Conservation (phyloP, 2,329 filamentous ascomycete genomes). For the Aspergillus intermedius region DNA sequence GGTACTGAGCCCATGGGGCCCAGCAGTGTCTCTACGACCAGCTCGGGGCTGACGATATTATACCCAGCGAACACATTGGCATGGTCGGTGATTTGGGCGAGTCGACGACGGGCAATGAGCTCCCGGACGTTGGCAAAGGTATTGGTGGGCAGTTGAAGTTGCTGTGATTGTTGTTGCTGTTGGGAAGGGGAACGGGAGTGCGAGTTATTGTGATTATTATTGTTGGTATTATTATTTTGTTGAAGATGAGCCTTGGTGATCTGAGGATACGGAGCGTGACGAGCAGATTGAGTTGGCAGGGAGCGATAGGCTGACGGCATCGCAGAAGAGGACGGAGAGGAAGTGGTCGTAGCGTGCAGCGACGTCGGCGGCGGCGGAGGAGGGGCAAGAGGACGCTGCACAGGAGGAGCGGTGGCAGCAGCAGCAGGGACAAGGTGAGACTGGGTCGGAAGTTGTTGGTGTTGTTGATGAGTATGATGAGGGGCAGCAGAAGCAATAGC, state of each 20-base stretch:
- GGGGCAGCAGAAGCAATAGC: slow-evolving; percentile 1
- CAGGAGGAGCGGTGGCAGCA: slow-evolving; percentile 10
- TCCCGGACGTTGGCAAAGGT: slow-evolving; percentile 37
- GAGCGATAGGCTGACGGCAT: slow-evolving; percentile 40
- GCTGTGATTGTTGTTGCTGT: slow-evolving; percentile 9
- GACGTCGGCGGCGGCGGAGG: slow-evolving; percentile 18
- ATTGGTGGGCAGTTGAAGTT: slow-evolving; percentile 28
- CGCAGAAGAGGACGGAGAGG: slow-evolving; percentile 31
- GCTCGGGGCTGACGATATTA: slow-evolving; percentile 37
- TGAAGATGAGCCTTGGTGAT: slow-evolving; percentile 30
- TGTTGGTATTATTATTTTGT: slow-evolving; percentile 2
- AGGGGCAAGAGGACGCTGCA: slow-evolving; percentile 30
- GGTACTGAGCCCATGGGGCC: slow-evolving; percentile 36
- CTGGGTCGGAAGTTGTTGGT: slow-evolving; percentile 7
- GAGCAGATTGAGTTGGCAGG: slow-evolving; percentile 30
- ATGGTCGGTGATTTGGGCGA: slow-evolving; percentile 41
- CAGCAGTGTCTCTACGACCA: slow-evolving; percentile 38
- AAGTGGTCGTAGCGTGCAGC: slow-evolving; percentile 11
- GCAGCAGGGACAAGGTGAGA: slow-evolving; percentile 11
- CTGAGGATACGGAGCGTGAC: slow-evolving; percentile 33
- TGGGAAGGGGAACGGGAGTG: neutral
- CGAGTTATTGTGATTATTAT: slow-evolving; percentile 7
- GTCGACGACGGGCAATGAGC: slow-evolving; percentile 35
- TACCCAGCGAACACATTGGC: slow-evolving; percentile 40
- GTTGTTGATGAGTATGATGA: slow-evolving; percentile 12